Conservation (phyloP, 1,284 basidiomycete genomes). For the Cryptococcus neoformans region DNA sequence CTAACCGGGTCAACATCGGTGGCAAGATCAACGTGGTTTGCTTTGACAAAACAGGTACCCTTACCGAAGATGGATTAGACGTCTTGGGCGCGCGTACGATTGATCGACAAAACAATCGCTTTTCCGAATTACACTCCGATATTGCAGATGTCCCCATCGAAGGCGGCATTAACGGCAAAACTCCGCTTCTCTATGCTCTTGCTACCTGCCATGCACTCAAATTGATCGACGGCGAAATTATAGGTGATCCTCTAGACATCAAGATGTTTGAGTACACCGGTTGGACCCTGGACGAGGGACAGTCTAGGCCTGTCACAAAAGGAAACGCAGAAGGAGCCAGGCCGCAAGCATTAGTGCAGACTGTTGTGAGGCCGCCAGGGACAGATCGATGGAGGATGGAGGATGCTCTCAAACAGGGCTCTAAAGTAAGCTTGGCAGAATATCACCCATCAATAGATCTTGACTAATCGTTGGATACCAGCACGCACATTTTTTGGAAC, state of each 20-base stretch:
- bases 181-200: slow-evolving; percentile 84
- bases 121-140: slow-evolving; percentile 87
- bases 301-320: slow-evolving; percentile 55
- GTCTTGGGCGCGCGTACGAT: slow-evolving; percentile 87
- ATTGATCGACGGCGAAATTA: slow-evolving; percentile 79
- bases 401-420: slow-evolving; percentile 79
- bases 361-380: slow-evolving; percentile 92
- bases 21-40: slow-evolving; percentile 98
- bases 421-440: slow-evolving; percentile 57
- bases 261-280: slow-evolving; percentile 98
- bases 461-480: slow-evolving; percentile 40
- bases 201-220: slow-evolving; percentile 97
- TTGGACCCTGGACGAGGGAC: slow-evolving; percentile 94
- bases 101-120: slow-evolving; percentile 67
- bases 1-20: slow-evolving; percentile 91
- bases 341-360: slow-evolving; percentile 90
- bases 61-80: slow-evolving; percentile 97
- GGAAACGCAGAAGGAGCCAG: slow-evolving; percentile 56
- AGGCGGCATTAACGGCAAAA: slow-evolving; percentile 61
- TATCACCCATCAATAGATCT: background rate
- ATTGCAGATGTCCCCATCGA: slow-evolving; percentile 76
- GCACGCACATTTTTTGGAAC: slow-evolving; percentile 92
- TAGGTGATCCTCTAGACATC: slow-evolving; percentile 94
- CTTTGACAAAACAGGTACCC: slow-evolving; percentile 98
- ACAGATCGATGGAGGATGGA: slow-evolving; percentile 84